Evolutionary conservation across 1,284 basidiomycete species (phyloP), one percentile per base, ranked within the genome.

Genomic region (Cryptococcus sp.): DNA sequence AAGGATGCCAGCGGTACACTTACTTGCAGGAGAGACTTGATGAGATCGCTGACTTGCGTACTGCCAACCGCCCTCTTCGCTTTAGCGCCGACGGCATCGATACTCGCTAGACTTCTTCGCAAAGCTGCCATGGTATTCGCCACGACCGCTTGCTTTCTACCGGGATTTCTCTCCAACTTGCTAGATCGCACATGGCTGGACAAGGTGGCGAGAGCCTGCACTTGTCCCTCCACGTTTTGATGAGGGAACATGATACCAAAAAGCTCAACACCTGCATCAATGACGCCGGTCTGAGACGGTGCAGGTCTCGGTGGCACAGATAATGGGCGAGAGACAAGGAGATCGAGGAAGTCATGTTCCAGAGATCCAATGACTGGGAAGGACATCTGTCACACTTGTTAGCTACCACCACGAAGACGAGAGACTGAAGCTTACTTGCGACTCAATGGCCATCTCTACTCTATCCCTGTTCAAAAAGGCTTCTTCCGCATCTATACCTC

Each of bases 211-310:
- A 96, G 80, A 0, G 86, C 84, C 46, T 86, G 85, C 0, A 85
- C 81, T 46, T 88, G 87, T 0, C 88, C 84, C 10, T 85, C 76
- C 5, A 87, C 78, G 66, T 90, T 89, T 76, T 96, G 93, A 39
- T 88, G 80, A 0, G 91, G 87, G 15, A 97, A 84, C 16, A 96
- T 80, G 23, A 85, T 82, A 0, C 89, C 83, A 69, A 99, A 97
- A 0, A 99, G 82, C 58, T 89, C 86, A 27, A 99, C 87, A 0
- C 92, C 89, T 2, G 90, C 88, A 73, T 99, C 91, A 22, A 97
- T 89, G 3, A 92, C 88, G 10, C 89, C 86, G 0, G 92, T 94
- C 0, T 85, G 83, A 0, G 92, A 82, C 0, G 93, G 88, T 3
- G 90, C 85, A 74, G 54, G 82, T 76, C 68, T 86, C 81, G 74